Evolutionary conservation across 2,329 filamentous ascomycete species (phyloP), one percentile per base, ranked within the genome.

Genomic region (Trichoderma polysporum): DNA sequence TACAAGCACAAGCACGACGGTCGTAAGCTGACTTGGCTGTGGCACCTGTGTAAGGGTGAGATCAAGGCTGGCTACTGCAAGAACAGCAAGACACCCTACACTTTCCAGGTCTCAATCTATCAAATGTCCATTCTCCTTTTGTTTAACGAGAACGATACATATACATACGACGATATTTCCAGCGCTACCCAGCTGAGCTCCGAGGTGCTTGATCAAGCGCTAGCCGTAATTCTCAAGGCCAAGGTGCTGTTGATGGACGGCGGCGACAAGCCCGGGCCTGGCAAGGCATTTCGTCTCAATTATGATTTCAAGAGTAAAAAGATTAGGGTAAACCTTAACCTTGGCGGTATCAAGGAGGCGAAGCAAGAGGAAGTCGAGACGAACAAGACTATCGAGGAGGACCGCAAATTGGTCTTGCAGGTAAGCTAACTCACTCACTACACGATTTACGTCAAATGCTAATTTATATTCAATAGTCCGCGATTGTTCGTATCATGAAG

Each of bases 401-500:
- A 99, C 78, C 88, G 95, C 69, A 98, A 98, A 81, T 84, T 99
- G 69, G 87, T 99, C 68, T 91, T 98, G 77, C 95, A 99, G 90
- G 94, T 97, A 86, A 79, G 90, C 52, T 19, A 12, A 15, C 41
- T 45, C 6, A 22, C 19, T 15, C n/a, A 8, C 41, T 19, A n/a
- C 3, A 22, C 12, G 8, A 12, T 45, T 3, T 19, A 22, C 22
- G 1, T 10, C 41, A 4, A 10, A 37, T 49, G 45, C 58, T 61
- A 52, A 61, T 35, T 1, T 15, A 27, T 41, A 19, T n/a, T 13
- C 27, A 49, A 37, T 33, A 99, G 94, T 98, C 95, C 69, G 94
- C 94, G 27, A 98, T 99, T 78, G 95, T 99, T 66, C 92, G 95
- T 75, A 97, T 99, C 83, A 99, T 99, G 95, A 99, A 99, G 84